Evolutionary conservation across 495 filamentous ascomycete species (phyloP).

Genomic region (Bathelium albidoporum): DNA sequence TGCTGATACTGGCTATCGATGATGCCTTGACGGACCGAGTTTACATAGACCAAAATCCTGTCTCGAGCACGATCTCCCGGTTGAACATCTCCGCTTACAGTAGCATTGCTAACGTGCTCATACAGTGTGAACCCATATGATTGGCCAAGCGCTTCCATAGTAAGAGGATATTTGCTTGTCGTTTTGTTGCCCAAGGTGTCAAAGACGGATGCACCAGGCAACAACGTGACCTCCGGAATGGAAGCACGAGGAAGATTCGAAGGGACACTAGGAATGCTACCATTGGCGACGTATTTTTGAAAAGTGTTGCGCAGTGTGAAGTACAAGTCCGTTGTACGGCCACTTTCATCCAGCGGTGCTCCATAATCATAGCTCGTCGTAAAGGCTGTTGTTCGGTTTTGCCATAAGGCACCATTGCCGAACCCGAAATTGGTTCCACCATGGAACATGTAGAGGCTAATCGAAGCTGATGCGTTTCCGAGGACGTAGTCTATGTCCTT

Average conservation of each 20-base stretch:
- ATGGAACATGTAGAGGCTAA: constrained; percentile 43
- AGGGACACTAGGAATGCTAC: constrained; percentile 24
- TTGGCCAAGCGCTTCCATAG: constrained; percentile 39
- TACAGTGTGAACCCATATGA: constrained; percentile 35
- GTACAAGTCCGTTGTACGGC: constrained; percentile 36
- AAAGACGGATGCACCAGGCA: constrained; percentile 11
- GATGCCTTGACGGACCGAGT: constrained; percentile 30
- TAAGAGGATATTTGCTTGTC: constrained; percentile 15
- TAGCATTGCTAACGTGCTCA: constrained; percentile 25
- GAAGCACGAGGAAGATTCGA: constrained; percentile 26
- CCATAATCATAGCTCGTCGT: constrained; percentile 42
- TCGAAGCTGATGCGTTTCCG: constrained; percentile 15
- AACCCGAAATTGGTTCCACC: constrained; percentile 40
- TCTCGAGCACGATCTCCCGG: constrained; percentile 35
- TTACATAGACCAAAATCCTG: constrained; percentile 38
- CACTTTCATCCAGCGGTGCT: constrained; percentile 39
- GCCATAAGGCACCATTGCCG: constrained; percentile 37
- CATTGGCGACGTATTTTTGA: constrained; percentile 25
- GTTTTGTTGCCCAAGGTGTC: background rate
- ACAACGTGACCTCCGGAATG: constrained; percentile 26
- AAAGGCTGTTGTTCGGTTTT: constrained; percentile 27
- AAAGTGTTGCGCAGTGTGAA: constrained; percentile 31
- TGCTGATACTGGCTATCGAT: constrained; percentile 35
- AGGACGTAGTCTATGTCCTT: constrained; percentile 35
- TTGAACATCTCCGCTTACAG: constrained; percentile 14